A percentile compares a stretch with the other conserved stretches of the same genome.
These are phyloP conservation scores for Aspergillus eucalypticola DNA, from an alignment of 2,329 filamentous ascomycete genomes.

Conservation along the genomic window DNA sequence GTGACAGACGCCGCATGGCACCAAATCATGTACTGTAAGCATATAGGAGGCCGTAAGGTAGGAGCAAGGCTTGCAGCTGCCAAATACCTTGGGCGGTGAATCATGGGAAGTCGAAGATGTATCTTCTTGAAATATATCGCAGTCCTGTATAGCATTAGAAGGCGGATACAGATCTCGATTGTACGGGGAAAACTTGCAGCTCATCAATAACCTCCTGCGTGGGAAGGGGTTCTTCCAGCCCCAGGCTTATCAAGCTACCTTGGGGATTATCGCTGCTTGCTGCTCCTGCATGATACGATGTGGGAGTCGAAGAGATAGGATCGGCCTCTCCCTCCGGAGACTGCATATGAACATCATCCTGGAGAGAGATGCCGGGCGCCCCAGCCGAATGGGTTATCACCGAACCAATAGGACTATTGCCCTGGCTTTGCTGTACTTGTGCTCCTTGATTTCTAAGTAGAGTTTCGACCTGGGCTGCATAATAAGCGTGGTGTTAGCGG, in stretches of 20 bases:
- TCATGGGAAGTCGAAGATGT: constrained; percentile 81
- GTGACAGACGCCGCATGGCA: constrained; percentile 82
- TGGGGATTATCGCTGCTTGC: constrained; percentile 53
- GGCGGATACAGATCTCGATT: background rate
- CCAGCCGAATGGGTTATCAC: constrained; percentile 32
- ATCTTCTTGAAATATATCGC: constrained; percentile 89
- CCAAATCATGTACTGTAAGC: constrained; percentile 93
- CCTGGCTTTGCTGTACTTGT: constrained; percentile 28
- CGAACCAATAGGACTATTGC: constrained; percentile 22
- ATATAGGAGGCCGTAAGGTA: constrained; percentile 79
- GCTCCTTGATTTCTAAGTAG: constrained; percentile 78
- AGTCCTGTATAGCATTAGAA: constrained; percentile 55
- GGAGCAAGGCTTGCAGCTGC: constrained; percentile 89
- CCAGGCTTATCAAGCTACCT: constrained; percentile 84
- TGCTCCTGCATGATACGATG: background rate
- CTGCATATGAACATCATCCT: constrained; percentile 24
- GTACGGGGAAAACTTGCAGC: constrained; percentile 54
- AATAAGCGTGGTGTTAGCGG: constrained; percentile 15
- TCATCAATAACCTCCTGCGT: constrained; percentile 81
- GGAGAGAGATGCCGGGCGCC: constrained; percentile 27
- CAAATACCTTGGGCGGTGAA: constrained; percentile 84
- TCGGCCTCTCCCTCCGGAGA: constrained; percentile 28
- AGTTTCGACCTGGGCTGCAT: constrained; percentile 85
- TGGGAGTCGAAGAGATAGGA: constrained; percentile 18
- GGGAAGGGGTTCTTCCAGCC: constrained; percentile 79